A percentile compares a stretch with the other conserved stretches of the same genome.
Conservation (phyloP, 2,329 filamentous ascomycete genomes). For the Ophiocordyceps polyrhachis-furcata region DNA sequence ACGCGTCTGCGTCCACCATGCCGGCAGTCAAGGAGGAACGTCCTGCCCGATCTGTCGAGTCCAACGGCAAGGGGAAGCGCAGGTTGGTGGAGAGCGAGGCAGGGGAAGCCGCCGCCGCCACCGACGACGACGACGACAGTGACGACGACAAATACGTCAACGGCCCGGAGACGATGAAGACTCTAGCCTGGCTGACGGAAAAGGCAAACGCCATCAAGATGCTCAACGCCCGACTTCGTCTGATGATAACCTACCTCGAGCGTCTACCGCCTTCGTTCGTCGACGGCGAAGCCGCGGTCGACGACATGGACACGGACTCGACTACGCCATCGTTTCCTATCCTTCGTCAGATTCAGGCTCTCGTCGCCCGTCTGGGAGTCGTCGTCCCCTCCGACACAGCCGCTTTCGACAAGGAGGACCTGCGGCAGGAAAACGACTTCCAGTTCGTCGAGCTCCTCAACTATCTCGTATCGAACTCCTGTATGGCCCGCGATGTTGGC, state of each 20-base stretch:
- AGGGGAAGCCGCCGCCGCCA: constrained; percentile 13
- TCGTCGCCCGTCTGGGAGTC: constrained; percentile 67
- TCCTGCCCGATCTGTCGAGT: constrained; percentile 22
- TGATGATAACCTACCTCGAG: constrained; percentile 61
- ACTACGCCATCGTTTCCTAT: constrained; percentile 46
- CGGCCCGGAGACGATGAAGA: constrained; percentile 28
- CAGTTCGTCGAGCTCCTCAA: constrained; percentile 60
- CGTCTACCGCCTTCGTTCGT: constrained; percentile 49
- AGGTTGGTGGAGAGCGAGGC: constrained; percentile 16
- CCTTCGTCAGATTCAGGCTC: constrained; percentile 72
- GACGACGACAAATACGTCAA: constrained; percentile 18
- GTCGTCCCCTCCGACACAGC: constrained; percentile 52
- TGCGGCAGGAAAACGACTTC: constrained; percentile 71
- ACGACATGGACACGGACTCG: constrained; percentile 16
- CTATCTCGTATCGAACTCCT: constrained; percentile 53
- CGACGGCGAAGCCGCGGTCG: constrained; percentile 22
- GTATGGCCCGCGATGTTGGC: constrained; percentile 53
- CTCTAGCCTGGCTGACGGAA: constrained; percentile 51
- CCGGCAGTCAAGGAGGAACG: constrained; percentile 21
- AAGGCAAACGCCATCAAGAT: constrained; percentile 91
- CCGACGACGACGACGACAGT: constrained; percentile 16
- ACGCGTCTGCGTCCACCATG: constrained; percentile 43
- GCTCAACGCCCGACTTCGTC: constrained; percentile 58
- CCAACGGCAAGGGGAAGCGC: constrained; percentile 34
- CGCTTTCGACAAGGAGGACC: constrained; percentile 50